Evolutionary conservation across 2,329 filamentous ascomycete genomes (phyloP), one percentile per base, ranked within the genome.

Genomic region (Epichloe sibirici): DNA sequence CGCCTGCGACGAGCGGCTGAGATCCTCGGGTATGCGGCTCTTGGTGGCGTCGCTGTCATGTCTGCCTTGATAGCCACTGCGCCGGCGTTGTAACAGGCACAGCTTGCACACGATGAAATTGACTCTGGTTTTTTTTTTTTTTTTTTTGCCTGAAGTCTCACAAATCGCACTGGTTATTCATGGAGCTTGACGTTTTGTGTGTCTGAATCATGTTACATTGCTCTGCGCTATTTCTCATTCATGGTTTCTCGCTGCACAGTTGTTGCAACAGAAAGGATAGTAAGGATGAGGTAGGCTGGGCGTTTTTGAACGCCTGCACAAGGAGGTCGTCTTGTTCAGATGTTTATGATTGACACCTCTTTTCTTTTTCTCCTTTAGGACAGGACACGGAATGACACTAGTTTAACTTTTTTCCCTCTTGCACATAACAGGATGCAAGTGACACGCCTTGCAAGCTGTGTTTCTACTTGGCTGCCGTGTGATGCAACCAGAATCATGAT

Each of bases 11-110:
- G 62, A 46, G 63, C 63, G 43, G 68, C 66, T 4, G 68, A 71
- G 49, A 63, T 62, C 0, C 56, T 70, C 25, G 66, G 68, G 8
- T 66, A 65, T 39, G 67, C 65, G 11, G 65, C 68, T 5, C 57
- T 71, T 3, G 68, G 68, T 7, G 68, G 68, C 21, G 59, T 67
- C 7, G 67, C 67, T n/a, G 68, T 69, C 40, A 65, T 70, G 63
- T 66, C 67, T 25, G 68, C 66, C 3, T 55, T 71, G 38, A 70
- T 71, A 49, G 68, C 66, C 21, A 70, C 67, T 3, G 68, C 68
- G 3, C 68, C 68, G 3, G 53, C 51, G 2, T 53, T 63, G 17
- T 64, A 42, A 59, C 37, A 39, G 34, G 17, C 40, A 5, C 45
- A 35, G n/a, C 28, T 21, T 21, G 34, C 37, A 31, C 34, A 17